phyloP scores from a whole-genome alignment of 352 stramenopile species.

The Pythium periplocum region DNA sequence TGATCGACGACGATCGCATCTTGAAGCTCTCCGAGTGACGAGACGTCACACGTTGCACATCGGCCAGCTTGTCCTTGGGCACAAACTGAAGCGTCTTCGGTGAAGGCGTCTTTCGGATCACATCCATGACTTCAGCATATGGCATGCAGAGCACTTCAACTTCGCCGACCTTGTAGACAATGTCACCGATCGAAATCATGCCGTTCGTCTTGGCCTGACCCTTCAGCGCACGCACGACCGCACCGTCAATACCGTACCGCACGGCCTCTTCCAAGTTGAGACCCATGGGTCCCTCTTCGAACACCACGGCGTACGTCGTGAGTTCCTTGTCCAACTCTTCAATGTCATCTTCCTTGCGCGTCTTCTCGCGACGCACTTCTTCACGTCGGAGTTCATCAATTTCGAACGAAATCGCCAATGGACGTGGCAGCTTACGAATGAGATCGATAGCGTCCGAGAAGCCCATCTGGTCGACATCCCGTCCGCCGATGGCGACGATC shows the following conservation, averaged over 20 bases:
- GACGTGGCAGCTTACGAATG: conserved; percentile 77
- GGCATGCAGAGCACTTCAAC: conserved; percentile 79
- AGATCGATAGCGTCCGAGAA: conserved; percentile 81
- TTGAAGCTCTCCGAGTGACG: conserved; percentile 74
- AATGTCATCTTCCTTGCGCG: conserved; percentile 51
- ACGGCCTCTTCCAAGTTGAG: conserved; percentile 82
- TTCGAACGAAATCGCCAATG: conserved; percentile 79
- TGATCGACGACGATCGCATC: conserved; percentile 37
- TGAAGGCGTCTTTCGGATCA: conserved; percentile 55
- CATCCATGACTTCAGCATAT: conserved; percentile 81
- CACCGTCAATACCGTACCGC: conserved; percentile 78
- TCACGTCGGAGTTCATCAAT: conserved; percentile 62
- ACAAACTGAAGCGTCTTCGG: conserved; percentile 84
- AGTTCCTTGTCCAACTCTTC: conserved; percentile 73
- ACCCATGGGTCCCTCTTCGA: conserved; percentile 80
- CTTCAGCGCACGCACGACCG: conserved; percentile 75
- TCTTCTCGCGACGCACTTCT: conserved; percentile 53
- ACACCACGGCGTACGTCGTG: conserved; percentile 81
- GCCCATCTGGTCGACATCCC: conserved; percentile 70
- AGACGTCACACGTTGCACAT: conserved; percentile 81
- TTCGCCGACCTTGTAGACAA: conserved; percentile 86
- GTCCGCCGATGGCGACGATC: conserved; percentile 80
- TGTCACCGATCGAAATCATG: conserved; percentile 80
- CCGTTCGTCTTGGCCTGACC: conserved; percentile 79
- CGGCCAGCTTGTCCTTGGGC: conserved; percentile 77